Percentiles rank a stretch among this genome's conserved stretches.
Conservation (phyloP, 2,329 filamentous ascomycete genomes). For the Aureobasidium sp. region DNA sequence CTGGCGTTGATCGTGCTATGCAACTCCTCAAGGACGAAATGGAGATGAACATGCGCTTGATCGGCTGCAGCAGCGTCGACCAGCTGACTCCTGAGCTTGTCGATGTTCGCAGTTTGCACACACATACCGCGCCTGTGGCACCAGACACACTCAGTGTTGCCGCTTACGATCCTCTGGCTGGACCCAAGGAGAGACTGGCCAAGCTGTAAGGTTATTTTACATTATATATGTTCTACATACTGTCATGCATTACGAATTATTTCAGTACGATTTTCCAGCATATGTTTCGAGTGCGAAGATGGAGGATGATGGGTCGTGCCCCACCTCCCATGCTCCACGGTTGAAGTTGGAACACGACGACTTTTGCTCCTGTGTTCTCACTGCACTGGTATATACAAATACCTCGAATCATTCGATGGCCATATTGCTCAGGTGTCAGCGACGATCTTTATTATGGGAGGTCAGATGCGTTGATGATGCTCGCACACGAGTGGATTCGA, state of each 20-base stretch:
- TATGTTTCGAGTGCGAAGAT: too few relatives aligned
- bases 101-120: slow-evolving; percentile 64
- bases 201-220: slow-evolving; percentile 27
- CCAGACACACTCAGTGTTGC: slow-evolving; percentile 53
- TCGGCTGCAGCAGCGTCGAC: slow-evolving; percentile 67
- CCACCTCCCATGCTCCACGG: too few relatives aligned
- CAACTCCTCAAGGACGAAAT: slow-evolving; percentile 90
- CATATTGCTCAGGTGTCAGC: too few relatives aligned
- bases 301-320: too few relatives aligned
- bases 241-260: background rate
- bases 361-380: too few relatives aligned
- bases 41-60: slow-evolving; percentile 97
- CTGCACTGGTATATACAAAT: too few relatives aligned
- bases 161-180: slow-evolving; percentile 48
- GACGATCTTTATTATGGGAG: too few relatives aligned
- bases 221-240: background rate
- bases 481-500: too few relatives aligned
- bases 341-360: too few relatives aligned
- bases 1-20: slow-evolving; percentile 88
- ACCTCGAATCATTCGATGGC: too few relatives aligned
- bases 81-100: slow-evolving; percentile 76
- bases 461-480: too few relatives aligned
- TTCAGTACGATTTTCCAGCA: too few relatives aligned
- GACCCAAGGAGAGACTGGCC: slow-evolving; percentile 35
- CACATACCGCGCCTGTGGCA: slow-evolving; percentile 54